phyloP scores from a whole-genome alignment of 2,329 filamentous ascomycete species.

The Zasmidium cellare region DNA sequence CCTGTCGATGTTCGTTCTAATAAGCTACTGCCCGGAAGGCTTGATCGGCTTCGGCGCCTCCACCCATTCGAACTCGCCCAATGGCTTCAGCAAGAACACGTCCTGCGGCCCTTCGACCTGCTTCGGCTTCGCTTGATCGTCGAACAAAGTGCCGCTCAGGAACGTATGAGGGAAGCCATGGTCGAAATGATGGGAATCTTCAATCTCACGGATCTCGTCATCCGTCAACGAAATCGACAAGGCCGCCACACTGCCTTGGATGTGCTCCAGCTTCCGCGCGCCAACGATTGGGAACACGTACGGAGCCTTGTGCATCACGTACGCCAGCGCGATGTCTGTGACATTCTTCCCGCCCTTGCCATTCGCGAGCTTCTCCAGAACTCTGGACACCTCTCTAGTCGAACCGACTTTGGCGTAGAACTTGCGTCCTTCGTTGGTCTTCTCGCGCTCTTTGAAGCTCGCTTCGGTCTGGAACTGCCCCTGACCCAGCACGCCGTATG shows the following conservation, averaged over 20 bases:
- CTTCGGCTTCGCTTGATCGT: background rate
- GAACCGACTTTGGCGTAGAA: conserved; percentile 29
- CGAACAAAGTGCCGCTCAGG: conserved; percentile 34
- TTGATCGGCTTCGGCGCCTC: conserved; percentile 11
- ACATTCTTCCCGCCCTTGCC: conserved; percentile 47
- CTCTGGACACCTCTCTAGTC: conserved; percentile 47
- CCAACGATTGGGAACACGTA: conserved; percentile 74
- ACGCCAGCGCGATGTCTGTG: conserved; percentile 57
- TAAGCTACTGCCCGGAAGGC: background rate
- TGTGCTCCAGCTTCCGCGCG: conserved; percentile 66
- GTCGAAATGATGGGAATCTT: conserved; percentile 61
- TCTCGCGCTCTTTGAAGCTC: conserved; percentile 44
- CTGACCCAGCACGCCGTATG: conserved; percentile 54
- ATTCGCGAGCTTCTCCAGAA: conserved; percentile 60
- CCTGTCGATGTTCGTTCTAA: too few relatives aligned
- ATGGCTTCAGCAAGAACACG: conserved; percentile 28
- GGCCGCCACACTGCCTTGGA: conserved; percentile 69
- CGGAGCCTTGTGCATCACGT: conserved; percentile 64
- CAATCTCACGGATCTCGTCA: conserved; percentile 66
- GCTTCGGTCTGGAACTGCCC: conserved; percentile 45
- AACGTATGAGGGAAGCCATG: conserved; percentile 67
- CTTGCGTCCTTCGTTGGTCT: conserved; percentile 32
- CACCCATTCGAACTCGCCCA: conserved; percentile 10
- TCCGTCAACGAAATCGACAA: conserved; percentile 58
- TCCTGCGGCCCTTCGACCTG: conserved; percentile 35